phyloP scores from a whole-genome alignment of 768 basidiomycete species.

The Lepiota brunneoincarnata region DNA sequence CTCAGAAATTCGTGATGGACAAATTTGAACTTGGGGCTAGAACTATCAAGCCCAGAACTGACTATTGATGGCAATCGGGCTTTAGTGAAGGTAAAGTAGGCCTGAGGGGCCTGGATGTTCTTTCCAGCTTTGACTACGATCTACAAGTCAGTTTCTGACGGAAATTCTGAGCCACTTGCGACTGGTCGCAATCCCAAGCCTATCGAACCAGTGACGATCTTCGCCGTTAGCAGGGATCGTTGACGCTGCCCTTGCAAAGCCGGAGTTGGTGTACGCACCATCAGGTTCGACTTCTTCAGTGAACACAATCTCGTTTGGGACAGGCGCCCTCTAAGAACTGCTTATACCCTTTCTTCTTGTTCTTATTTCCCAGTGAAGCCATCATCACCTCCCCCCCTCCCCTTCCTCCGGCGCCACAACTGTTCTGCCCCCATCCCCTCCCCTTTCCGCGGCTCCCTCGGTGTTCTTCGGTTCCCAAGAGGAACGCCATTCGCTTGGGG shows the following conservation, averaged over 20 bases:
- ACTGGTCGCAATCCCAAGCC: too few relatives aligned
- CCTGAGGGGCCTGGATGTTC: too few relatives aligned
- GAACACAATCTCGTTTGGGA: constrained; percentile 56
- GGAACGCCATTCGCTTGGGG: constrained; percentile 46
- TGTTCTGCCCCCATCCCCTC: not conserved
- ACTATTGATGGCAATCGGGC: too few relatives aligned
- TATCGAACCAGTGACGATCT: too few relatives aligned
- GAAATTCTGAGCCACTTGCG: too few relatives aligned
- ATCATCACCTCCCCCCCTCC: constrained; percentile 33
- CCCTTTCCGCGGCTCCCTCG: not conserved
- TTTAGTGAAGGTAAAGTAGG: too few relatives aligned
- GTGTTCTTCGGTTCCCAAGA: constrained; percentile 25
- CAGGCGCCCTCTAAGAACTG: constrained; percentile 40
- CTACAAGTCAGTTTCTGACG: too few relatives aligned
- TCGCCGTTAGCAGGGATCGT: too few relatives aligned
- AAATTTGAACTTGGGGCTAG: too few relatives aligned
- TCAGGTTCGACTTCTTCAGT: constrained; percentile 14
- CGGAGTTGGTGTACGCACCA: not conserved
- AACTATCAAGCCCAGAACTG: too few relatives aligned
- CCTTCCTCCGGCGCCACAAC: constrained; percentile 6
- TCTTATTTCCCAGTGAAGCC: constrained; percentile 67
- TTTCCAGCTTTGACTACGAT: too few relatives aligned
- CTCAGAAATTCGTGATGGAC: too few relatives aligned
- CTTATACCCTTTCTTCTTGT: constrained; percentile 70
- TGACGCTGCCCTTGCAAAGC: not conserved